Conservation (phyloP, 768 basidiomycete genomes). For the Polyporus arcularius region DNA sequence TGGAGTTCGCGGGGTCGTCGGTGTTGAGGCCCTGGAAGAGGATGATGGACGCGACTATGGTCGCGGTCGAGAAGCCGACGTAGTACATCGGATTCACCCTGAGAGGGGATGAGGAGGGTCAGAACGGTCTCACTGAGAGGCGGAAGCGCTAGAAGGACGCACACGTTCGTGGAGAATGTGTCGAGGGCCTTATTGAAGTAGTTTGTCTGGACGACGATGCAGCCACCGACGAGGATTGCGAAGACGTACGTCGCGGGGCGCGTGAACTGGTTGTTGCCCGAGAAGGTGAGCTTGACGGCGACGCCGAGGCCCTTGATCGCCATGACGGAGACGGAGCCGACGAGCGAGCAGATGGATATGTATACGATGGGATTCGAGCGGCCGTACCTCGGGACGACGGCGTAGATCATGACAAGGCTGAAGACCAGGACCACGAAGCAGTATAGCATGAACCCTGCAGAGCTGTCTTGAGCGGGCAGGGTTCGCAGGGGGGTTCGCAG, state of each 20-base stretch:
- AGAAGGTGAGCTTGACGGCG: slow-evolving; percentile 91
- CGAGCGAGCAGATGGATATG: slow-evolving; percentile 94
- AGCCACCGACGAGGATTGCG: slow-evolving; percentile 74
- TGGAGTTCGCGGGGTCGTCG: slow-evolving; percentile 63
- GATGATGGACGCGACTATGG: slow-evolving; percentile 91
- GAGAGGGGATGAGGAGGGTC: background rate
- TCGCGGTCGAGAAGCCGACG: slow-evolving; percentile 95
- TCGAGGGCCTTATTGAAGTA: slow-evolving; percentile 99
- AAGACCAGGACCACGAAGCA: slow-evolving; percentile 83
- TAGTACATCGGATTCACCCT: slow-evolving; percentile 99
- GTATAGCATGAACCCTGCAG: slow-evolving; percentile 85
- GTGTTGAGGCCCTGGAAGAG: slow-evolving; percentile 94
- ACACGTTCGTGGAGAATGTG: slow-evolving; percentile 97
- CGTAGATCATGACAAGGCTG: slow-evolving; percentile 84
- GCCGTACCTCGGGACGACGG: slow-evolving; percentile 81
- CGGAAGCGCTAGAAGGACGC: slow-evolving; percentile 36
- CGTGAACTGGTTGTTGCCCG: slow-evolving; percentile 93
- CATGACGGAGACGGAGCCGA: slow-evolving; percentile 96
- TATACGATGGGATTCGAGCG: slow-evolving; percentile 89
- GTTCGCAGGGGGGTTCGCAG: background rate
- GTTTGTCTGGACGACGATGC: slow-evolving; percentile 92
- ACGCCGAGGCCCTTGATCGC: slow-evolving; percentile 98
- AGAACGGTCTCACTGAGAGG: background rate
- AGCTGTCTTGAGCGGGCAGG: background rate
- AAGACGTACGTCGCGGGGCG: slow-evolving; percentile 96